Conservation (phyloP, 2,329 filamentous ascomycete genomes). For the Penicillium glabrum region DNA sequence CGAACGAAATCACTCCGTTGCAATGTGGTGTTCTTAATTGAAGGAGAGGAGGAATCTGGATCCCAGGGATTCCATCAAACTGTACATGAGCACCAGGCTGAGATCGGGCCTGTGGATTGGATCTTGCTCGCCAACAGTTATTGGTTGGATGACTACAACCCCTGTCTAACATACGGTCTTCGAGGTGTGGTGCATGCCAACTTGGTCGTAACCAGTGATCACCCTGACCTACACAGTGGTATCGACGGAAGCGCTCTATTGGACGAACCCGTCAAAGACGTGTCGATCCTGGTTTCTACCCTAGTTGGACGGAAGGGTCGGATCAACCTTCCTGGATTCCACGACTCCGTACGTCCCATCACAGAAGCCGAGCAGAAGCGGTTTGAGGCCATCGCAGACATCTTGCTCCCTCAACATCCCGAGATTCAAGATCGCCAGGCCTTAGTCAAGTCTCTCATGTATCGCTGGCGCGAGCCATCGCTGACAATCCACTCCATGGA, state of each 20-base stretch:
- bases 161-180: slow-evolving; percentile 91
- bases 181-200: slow-evolving; percentile 93
- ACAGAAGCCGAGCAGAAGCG: slow-evolving; percentile 73
- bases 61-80: slow-evolving; percentile 87
- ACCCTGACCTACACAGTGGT: slow-evolving; percentile 89
- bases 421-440: slow-evolving; percentile 62
- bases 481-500: slow-evolving; percentile 92
- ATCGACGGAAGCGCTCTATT: slow-evolving; percentile 92
- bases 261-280: slow-evolving; percentile 87
- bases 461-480: slow-evolving; percentile 91
- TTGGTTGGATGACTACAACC: slow-evolving; percentile 95
- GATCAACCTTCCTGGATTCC: slow-evolving; percentile 84
- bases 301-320: slow-evolving; percentile 79
- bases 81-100: slow-evolving; percentile 73
- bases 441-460: slow-evolving; percentile 85
- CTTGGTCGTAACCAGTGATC: slow-evolving; percentile 78
- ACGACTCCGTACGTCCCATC: slow-evolving; percentile 76
- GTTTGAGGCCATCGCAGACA: slow-evolving; percentile 79
- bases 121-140: slow-evolving; percentile 96
- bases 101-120: slow-evolving; percentile 90
- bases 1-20: slow-evolving; percentile 80
- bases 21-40: slow-evolving; percentile 90
- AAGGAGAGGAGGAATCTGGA: slow-evolving; percentile 94
- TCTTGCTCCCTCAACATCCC: slow-evolving; percentile 71
- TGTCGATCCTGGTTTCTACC: slow-evolving; percentile 78